Evolutionary conservation across 441 rosid genomes (phyloP).

Genomic region (Capsella rubella): DNA sequence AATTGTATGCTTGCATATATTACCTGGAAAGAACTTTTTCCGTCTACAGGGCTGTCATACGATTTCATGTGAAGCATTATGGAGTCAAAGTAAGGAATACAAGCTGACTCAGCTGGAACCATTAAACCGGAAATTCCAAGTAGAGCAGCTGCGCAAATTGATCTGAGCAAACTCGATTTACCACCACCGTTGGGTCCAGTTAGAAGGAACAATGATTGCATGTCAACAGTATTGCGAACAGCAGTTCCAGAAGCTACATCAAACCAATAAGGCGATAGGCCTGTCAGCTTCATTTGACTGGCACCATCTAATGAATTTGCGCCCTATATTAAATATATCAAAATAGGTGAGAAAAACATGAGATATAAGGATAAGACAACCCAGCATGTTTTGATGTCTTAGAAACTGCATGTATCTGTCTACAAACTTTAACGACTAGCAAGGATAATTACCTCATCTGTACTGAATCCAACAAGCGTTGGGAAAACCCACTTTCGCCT

Average conservation of each 20-base stretch:
- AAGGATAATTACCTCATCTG: constrained; percentile 60
- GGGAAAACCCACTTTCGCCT: constrained; percentile 97
- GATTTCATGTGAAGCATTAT: constrained; percentile 99
- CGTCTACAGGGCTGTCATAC: constrained; percentile 97
- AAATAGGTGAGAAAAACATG: constrained; percentile 24
- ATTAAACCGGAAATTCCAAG: constrained; percentile 96
- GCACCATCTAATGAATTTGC: constrained; percentile 54
- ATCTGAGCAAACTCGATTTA: constrained; percentile 97
- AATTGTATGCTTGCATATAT: neutral
- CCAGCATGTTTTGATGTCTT: constrained; percentile 15
- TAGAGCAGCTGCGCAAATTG: constrained; percentile 89
- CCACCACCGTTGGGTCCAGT: constrained; percentile 99
- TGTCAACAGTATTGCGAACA: constrained; percentile 79
- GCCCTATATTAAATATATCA: constrained; percentile 25
- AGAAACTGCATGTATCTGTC: neutral
- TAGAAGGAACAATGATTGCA: constrained; percentile 84
- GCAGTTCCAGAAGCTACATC: constrained; percentile 88
- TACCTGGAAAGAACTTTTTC: constrained; percentile 99
- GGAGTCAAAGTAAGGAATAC: constrained; percentile 87
- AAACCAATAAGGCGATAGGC: constrained; percentile 95
- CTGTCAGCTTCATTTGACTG: constrained; percentile 66
- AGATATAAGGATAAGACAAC: constrained; percentile 14
- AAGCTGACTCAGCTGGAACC: constrained; percentile 95
- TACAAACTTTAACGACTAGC: neutral
- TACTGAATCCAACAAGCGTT: constrained; percentile 58